A percentile compares a stretch with the other conserved stretches of the same genome.
Evolutionary conservation across 1,284 basidiomycete genomes (phyloP).

Genomic region (Naganishia sp.): DNA sequence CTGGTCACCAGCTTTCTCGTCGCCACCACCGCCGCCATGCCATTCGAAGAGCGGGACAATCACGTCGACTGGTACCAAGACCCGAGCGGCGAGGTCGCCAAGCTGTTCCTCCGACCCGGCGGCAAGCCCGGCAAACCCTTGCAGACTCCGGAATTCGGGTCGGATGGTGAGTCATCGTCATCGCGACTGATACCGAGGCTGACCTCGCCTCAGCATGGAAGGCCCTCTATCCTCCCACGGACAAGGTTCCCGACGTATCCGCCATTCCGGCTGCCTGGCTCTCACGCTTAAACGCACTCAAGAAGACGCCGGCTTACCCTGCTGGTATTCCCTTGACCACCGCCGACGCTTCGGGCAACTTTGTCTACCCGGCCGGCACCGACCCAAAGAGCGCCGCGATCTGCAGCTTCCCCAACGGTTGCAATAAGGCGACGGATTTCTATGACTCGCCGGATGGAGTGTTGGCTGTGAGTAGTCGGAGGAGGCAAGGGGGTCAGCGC

Average conservation of each 20-base stretch:
- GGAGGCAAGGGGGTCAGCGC: not conserved
- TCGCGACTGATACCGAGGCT: not conserved
- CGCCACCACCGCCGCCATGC: slow-evolving; percentile 7
- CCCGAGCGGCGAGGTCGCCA: slow-evolving; percentile 9
- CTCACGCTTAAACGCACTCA: slow-evolving; percentile 39
- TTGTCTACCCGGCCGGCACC: slow-evolving; percentile 39
- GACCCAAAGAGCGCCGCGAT: slow-evolving; percentile 37
- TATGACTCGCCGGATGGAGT: slow-evolving; percentile 41
- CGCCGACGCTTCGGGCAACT: slow-evolving; percentile 39
- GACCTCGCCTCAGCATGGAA: slow-evolving; percentile 26
- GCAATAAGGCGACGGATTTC: slow-evolving; percentile 42
- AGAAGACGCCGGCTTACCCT: slow-evolving; percentile 1
- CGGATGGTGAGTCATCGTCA: slow-evolving; percentile 2
- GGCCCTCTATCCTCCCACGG: slow-evolving; percentile 41
- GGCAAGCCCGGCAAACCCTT: slow-evolving; percentile 17
- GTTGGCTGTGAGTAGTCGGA: slow-evolving; percentile 40
- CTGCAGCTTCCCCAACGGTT: slow-evolving; percentile 47
- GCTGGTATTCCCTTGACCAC: slow-evolving; percentile 36
- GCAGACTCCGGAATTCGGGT: not conserved
- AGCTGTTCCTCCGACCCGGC: slow-evolving; percentile 10
- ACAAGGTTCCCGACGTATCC: slow-evolving; percentile 37
- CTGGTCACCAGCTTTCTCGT: slow-evolving; percentile 7
- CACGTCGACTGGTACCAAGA: slow-evolving; percentile 25
- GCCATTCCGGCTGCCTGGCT: slow-evolving; percentile 44
- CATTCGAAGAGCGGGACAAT: slow-evolving; percentile 8